Conservation (phyloP, 192 early-diverging fungal genomes). For the Entomortierella beljakovae region DNA sequence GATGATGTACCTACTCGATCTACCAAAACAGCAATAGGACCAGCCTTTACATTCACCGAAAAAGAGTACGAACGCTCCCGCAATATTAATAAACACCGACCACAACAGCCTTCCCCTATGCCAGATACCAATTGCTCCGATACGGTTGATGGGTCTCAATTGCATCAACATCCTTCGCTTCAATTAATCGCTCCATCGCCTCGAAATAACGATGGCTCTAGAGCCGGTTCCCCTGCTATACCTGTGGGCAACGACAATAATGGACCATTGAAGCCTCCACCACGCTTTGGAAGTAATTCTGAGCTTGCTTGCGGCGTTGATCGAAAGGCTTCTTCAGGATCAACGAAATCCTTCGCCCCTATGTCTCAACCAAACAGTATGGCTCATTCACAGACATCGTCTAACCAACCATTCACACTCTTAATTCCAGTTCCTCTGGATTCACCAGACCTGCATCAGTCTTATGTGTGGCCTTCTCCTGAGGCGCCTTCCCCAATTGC, state of each 20-base stretch:
- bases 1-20: conserved; percentile 8
- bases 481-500: conserved; percentile 6
- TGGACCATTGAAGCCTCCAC: neutral
- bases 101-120: neutral
- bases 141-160: neutral
- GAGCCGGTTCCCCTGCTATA: neutral
- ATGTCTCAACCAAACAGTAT: neutral
- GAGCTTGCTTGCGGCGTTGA: no score
- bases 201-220: neutral
- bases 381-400: neutral
- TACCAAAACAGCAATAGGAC: conserved; percentile 13
- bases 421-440: conserved; percentile 27
- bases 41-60: conserved; percentile 28
- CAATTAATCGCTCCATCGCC: neutral
- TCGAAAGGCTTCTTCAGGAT: neutral
- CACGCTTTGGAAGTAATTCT: neutral
- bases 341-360: neutral
- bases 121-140: neutral
- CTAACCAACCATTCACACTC: conserved; percentile 27
- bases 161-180: no score
- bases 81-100: neutral
- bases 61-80: conserved; percentile 34
- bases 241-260: neutral
- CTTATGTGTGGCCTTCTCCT: conserved; percentile 35
- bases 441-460: conserved; percentile 21